These are phyloP conservation scores for Sisymbrium altissimum DNA, from an alignment of 345 rosid genomes.

Conservation along the genomic window DNA sequence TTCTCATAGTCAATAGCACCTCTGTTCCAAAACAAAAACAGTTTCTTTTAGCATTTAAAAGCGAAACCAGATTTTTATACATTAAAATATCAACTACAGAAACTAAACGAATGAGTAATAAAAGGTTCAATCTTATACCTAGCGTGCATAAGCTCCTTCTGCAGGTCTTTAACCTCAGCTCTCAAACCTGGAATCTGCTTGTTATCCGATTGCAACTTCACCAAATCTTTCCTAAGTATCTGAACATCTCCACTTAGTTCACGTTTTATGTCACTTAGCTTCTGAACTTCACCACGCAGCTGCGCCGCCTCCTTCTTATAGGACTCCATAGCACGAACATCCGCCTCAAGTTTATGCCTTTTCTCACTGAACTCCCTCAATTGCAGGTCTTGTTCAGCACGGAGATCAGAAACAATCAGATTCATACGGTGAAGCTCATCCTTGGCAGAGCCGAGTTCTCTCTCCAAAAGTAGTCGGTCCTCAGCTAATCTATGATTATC, in stretches of 20 bases:
- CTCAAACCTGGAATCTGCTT: conserved; percentile 64
- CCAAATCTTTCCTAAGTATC: conserved; percentile 60
- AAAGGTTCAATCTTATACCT: conserved; percentile 49
- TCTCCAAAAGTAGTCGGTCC: conserved; percentile 66
- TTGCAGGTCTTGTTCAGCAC: conserved; percentile 63
- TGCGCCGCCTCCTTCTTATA: conserved; percentile 71
- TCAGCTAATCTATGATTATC: conserved; percentile 77
- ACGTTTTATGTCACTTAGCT: conserved; percentile 60
- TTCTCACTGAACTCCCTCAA: conserved; percentile 74
- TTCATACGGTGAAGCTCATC: conserved; percentile 88
- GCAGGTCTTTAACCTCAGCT: conserved; percentile 67
- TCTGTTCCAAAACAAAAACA: conserved; percentile 30
- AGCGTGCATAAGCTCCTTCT: conserved; percentile 85
- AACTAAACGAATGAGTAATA: neutral
- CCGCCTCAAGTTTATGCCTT: conserved; percentile 81
- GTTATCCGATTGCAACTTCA: conserved; percentile 67
- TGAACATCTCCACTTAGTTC: conserved; percentile 72
- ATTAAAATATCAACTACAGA: neutral
- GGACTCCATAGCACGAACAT: conserved; percentile 76
- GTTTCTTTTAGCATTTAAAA: neutral
- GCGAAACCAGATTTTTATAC: neutral
- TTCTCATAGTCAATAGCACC: conserved; percentile 85
- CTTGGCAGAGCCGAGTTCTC: conserved; percentile 74
- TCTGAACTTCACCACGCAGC: conserved; percentile 69
- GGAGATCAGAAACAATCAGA: conserved; percentile 56